These are phyloP conservation scores for Monosporascus sp. DNA, from an alignment of 2,329 filamentous ascomycete species.

Conservation along the genomic window DNA sequence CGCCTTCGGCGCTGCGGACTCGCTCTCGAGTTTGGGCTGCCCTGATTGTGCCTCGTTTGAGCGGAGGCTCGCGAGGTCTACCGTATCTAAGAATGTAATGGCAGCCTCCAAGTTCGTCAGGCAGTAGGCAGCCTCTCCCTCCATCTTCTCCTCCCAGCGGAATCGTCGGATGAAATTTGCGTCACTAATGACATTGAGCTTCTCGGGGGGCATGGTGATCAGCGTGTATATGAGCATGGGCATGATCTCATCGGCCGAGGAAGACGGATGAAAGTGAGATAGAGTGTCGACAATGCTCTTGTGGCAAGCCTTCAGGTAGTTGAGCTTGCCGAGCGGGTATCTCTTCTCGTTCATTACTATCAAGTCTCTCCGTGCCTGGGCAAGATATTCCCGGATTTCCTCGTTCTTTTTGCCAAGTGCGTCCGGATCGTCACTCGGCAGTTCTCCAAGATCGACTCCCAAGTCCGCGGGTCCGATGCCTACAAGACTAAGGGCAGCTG, in stretches of 20 bases:
- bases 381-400: conserved; percentile 68
- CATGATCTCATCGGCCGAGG: conserved; percentile 94
- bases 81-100: conserved; percentile 90
- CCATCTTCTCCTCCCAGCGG: conserved; percentile 76
- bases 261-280: conserved; percentile 64
- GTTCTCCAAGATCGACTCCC: conserved; percentile 65
- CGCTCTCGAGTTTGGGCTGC: conserved; percentile 51
- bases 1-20: conserved; percentile 43
- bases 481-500: conserved; percentile 82
- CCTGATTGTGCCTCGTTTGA: conserved; percentile 71
- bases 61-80: conserved; percentile 83
- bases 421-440: conserved; percentile 48
- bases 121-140: conserved; percentile 93
- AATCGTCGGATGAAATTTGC: conserved; percentile 93
- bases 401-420: conserved; percentile 55
- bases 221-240: conserved; percentile 95
- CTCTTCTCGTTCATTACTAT: conserved; percentile 79
- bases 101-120: conserved; percentile 93
- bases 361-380: conserved; percentile 65
- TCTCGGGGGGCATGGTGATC: conserved; percentile 82
- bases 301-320: conserved; percentile 81
- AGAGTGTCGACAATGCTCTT: conserved; percentile 90
- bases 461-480: conserved; percentile 85
- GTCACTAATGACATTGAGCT: conserved; percentile 87
- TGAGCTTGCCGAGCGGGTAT: conserved; percentile 86